Evolutionary conservation across 2,329 filamentous ascomycete genomes (phyloP), one percentile per base, ranked within the genome.

Genomic region (Colletotrichum cuscutae): DNA sequence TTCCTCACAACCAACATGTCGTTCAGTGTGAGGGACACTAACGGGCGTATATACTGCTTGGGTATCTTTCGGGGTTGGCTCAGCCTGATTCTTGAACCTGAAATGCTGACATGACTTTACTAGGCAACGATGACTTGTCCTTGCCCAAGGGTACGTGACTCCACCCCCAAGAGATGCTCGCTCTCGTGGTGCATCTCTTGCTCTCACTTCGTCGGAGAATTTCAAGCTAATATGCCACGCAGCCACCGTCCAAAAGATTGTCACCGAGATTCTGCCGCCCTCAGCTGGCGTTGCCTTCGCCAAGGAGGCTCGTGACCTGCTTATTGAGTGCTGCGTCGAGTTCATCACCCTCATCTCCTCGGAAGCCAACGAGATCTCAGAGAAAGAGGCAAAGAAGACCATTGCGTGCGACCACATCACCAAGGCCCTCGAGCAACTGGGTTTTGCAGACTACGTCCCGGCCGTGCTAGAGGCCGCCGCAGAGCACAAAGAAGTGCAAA

Each of bases 301-400:
- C 56, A 98, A 98, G 82, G 97, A 99, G 79, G 95, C 96, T 13
- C 93, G 97, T 73, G 97, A 99, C 80, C 88, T 98, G 3, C 88
- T 99, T 65, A 99, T 99, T 79, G 97, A 98, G 86, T 98, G 97
- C 86, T 99, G 97, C 80, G 96, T 99, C 79, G 97, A 99, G 83
- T 99, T 99, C 83, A 98, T 99, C 83, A 98, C 97, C 22, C 90
- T 99, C 79, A 94, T 99, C 77, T 98, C 95, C n/a, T 97, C 95
- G 60, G 96, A 99, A 85, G 97, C 97, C 75, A 99, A 99, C 83
- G 97, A 99, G 79, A 99, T 99, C 76, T 97, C 95, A 13, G 97
- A 99, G 82, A 98, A 98, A 83, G 97, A 99, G 80, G 95, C 95
- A 62, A 99, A 99, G 87, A 99, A 99, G 89, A 99, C 97, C 4